Evolutionary conservation across 169 alveolate genomes (phyloP).

Genomic region (Plasmodium relictum): DNA sequence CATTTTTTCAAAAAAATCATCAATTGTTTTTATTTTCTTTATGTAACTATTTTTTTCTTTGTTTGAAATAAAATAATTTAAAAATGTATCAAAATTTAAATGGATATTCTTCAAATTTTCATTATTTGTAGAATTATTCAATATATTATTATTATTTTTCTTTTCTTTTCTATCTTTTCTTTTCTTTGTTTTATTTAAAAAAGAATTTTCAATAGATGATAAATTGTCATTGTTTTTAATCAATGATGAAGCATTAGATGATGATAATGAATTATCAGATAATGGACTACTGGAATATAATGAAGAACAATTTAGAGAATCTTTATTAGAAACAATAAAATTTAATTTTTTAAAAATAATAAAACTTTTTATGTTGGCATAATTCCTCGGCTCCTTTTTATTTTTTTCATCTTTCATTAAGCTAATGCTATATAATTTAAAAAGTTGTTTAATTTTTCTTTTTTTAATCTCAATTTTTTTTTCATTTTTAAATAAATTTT

Average conservation of each 20-base stretch:
- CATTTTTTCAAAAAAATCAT: slow-evolving; percentile 16
- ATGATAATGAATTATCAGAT: not conserved
- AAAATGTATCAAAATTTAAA: not conserved
- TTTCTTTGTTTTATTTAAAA: not conserved
- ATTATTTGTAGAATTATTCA: not conserved
- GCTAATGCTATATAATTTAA: not conserved
- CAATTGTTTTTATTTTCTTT: slow-evolving; percentile 22
- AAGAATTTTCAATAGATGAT: no score
- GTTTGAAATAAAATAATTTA: slow-evolving; percentile 5
- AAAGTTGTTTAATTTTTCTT: slow-evolving; percentile 20
- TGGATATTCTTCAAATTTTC: not conserved
- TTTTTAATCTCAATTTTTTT: slow-evolving; percentile 25
- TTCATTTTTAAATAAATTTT: slow-evolving; percentile 46
- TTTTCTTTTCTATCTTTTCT: not conserved
- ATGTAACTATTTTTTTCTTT: slow-evolving; percentile 9
- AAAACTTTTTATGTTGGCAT: not conserved
- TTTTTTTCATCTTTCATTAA: not conserved
- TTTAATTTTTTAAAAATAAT: not conserved
- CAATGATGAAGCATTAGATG: not conserved
- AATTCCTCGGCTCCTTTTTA: not conserved
- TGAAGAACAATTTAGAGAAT: not conserved
- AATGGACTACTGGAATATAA: not conserved
- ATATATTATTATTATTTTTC: not conserved
- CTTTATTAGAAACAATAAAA: not conserved
- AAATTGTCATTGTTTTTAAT: no score